A percentile compares a stretch with the other conserved stretches of the same genome.
Conservation (phyloP, 768 basidiomycete species). For the Sarcodon sp. region DNA sequence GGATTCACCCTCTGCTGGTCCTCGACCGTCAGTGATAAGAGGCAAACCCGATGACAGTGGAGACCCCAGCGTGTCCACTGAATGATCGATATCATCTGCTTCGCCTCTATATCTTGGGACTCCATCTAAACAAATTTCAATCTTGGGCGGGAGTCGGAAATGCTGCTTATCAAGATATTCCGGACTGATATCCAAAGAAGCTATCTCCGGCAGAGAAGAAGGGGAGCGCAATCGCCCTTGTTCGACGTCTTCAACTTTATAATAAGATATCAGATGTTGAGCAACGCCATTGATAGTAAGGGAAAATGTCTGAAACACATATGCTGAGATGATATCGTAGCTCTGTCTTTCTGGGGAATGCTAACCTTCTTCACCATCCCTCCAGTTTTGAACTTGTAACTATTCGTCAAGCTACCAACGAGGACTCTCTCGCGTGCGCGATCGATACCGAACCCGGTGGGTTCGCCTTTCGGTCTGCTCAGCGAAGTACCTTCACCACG, state of each 20-base stretch:
- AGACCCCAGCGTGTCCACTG: slow-evolving; percentile 1
- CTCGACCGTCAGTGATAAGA: slow-evolving; percentile 5
- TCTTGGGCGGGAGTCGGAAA: slow-evolving; percentile 83
- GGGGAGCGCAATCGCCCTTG: slow-evolving; percentile 81
- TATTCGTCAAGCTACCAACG: slow-evolving; percentile 85
- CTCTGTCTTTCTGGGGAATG: slow-evolving; percentile 4
- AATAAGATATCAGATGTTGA: slow-evolving; percentile 93
- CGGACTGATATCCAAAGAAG: slow-evolving; percentile 73
- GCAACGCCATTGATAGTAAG: slow-evolving; percentile 73
- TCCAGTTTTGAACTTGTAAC: slow-evolving; percentile 84
- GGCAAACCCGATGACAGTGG: slow-evolving; percentile 9
- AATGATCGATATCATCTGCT: slow-evolving; percentile 44
- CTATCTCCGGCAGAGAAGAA: slow-evolving; percentile 79
- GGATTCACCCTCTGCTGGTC: slow-evolving; percentile 8
- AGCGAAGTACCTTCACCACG: slow-evolving; percentile 29
- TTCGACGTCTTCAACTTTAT: slow-evolving; percentile 84
- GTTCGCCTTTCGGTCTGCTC: slow-evolving; percentile 52
- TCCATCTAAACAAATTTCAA: slow-evolving; percentile 79
- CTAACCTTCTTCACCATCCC: slow-evolving; percentile 96
- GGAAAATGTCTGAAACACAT: slow-evolving; percentile 66
- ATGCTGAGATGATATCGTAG: slow-evolving; percentile 3
- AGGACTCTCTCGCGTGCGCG: slow-evolving; percentile 69
- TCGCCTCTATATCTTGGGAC: slow-evolving; percentile 73
- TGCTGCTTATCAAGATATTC: slow-evolving; percentile 85
- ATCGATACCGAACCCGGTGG: slow-evolving; percentile 34